Percentiles rank a stretch among this genome's conserved stretches.
These are phyloP conservation scores for Tylopilus subfusipes DNA, from an alignment of 768 basidiomycete species.

Conservation along the genomic window DNA sequence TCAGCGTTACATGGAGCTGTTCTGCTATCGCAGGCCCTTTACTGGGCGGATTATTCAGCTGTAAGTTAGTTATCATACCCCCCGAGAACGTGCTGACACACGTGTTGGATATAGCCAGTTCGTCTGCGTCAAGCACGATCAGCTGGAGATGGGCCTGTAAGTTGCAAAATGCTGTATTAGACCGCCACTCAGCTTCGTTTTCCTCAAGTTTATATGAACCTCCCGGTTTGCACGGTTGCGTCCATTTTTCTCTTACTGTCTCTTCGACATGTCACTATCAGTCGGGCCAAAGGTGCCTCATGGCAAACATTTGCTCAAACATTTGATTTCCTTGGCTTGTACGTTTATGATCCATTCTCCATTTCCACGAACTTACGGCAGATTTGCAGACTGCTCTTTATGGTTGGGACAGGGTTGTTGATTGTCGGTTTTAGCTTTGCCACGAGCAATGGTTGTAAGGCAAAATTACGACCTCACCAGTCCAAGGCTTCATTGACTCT, in stretches of 20 bases:
- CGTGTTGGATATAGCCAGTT: slow-evolving; percentile 28
- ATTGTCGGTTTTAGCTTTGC: slow-evolving; percentile 81
- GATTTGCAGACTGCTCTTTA: slow-evolving; percentile 59
- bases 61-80: slow-evolving; percentile 39
- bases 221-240: slow-evolving; percentile 67
- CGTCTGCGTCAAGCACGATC: slow-evolving; percentile 26
- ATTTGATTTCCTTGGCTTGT: slow-evolving; percentile 82
- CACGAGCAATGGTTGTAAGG: slow-evolving; percentile 63
- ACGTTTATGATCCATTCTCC: slow-evolving; percentile 32
- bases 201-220: slow-evolving; percentile 71
- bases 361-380: slow-evolving; percentile 19
- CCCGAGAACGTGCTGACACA: slow-evolving; percentile 16
- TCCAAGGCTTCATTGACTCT: slow-evolving; percentile 14
- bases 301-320: slow-evolving; percentile 51
- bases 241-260: slow-evolving; percentile 54
- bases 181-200: slow-evolving; percentile 15
- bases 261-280: slow-evolving; percentile 54
- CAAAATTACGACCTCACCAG: neutral
- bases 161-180: slow-evolving; percentile 29
- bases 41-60: slow-evolving; percentile 78
- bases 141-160: slow-evolving; percentile 87
- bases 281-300: slow-evolving; percentile 45
- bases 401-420: slow-evolving; percentile 68
- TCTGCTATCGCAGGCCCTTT: slow-evolving; percentile 82
- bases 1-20: slow-evolving; percentile 83